Conservation (phyloP, 345 rosid genomes). For the Populus davidiana region DNA sequence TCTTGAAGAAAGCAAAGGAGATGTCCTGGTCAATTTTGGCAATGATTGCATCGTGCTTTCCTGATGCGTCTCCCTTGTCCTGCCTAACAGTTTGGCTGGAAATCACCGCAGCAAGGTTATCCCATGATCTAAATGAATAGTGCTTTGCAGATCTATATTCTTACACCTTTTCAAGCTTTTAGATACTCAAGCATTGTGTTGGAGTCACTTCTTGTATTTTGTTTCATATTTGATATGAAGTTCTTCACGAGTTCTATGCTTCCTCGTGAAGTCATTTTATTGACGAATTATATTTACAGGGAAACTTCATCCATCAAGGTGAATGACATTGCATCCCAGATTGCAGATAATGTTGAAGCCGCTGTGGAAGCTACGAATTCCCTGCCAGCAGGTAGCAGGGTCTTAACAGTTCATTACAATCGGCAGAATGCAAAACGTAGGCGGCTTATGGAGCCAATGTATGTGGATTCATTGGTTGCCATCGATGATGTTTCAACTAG, state of each 20-base stretch:
- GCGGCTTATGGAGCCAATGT: conserved; percentile 58
- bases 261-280: not conserved
- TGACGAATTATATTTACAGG: conserved; percentile 39
- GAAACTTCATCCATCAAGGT: conserved; percentile 96
- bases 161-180: conserved; percentile 4
- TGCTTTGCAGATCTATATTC: conserved; percentile 1
- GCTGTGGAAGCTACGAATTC: conserved; percentile 79
- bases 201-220: not conserved
- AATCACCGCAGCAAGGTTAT: conserved; percentile 95
- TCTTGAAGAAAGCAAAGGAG: conserved; percentile 83
- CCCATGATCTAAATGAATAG: conserved; percentile 4
- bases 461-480: conserved; percentile 40
- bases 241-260: not conserved
- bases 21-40: conserved; percentile 95
- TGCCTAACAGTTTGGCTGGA: conserved; percentile 96
- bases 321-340: conserved; percentile 81
- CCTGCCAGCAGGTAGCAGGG: conserved; percentile 50
- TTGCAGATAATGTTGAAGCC: conserved; percentile 77
- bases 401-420: conserved; percentile 72
- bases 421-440: conserved; percentile 84
- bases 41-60: conserved; percentile 91
- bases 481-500: conserved; percentile 33
- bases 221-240: not conserved
- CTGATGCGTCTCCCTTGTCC: conserved; percentile 75
- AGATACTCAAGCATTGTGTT: not conserved